phyloP scores from a whole-genome alignment of 2,329 filamentous ascomycete genomes.

The Fusarium compactum region DNA sequence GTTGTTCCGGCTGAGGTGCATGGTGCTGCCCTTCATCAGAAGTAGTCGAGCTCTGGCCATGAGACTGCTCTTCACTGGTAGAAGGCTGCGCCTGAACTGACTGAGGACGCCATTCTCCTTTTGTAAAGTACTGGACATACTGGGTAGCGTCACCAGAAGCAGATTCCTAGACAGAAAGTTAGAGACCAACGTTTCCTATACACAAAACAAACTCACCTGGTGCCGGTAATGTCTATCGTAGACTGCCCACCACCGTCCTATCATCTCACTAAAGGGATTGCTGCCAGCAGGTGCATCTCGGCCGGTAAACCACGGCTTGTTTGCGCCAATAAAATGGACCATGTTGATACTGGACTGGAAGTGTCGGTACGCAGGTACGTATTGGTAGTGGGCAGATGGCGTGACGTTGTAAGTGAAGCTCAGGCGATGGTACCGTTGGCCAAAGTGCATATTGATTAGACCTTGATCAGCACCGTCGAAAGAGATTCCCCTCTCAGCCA shows the following conservation, averaged over 20 bases:
- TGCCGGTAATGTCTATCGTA: conserved; percentile 86
- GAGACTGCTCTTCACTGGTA: conserved; percentile 39
- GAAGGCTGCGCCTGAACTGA: conserved; percentile 35
- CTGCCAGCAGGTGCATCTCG: conserved; percentile 65
- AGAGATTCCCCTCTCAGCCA: conserved; percentile 88
- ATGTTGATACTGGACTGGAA: conserved; percentile 90
- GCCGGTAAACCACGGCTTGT: conserved; percentile 88
- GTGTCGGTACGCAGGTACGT: conserved; percentile 92
- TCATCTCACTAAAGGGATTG: conserved; percentile 83
- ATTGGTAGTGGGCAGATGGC: conserved; percentile 96
- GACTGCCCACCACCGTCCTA: conserved; percentile 92
- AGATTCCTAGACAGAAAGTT: conserved; percentile 37
- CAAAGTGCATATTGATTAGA: conserved; percentile 93
- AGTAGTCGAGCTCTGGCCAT: conserved; percentile 42
- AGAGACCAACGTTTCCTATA: neutral
- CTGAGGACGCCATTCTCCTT: conserved; percentile 61
- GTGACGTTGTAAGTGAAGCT: conserved; percentile 98
- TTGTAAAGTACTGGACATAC: conserved; percentile 65
- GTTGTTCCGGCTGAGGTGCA: conserved; percentile 8
- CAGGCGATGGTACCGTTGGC: conserved; percentile 83
- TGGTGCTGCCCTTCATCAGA: conserved; percentile 30
- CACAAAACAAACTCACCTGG: conserved; percentile 55
- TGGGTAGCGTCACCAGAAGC: conserved; percentile 44
- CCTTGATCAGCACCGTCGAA: conserved; percentile 99
- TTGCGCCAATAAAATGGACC: conserved; percentile 92